Base-by-base conservation (phyloP, 2,329 filamentous ascomycete genomes). In the Chaetomium olivaceum region DNA sequence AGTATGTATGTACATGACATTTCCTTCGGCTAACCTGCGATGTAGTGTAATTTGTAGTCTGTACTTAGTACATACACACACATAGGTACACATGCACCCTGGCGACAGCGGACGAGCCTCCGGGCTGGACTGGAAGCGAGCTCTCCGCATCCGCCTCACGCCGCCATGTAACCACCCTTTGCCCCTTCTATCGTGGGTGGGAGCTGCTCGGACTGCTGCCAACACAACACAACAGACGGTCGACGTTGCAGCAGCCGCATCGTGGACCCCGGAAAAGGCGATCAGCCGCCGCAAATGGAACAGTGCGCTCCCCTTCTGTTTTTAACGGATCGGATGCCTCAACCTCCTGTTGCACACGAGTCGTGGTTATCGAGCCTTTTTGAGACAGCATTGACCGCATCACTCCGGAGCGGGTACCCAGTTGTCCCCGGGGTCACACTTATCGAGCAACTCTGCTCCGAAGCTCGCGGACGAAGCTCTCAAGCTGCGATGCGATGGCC, bases 331-430 rank as follows among this genome's bases (percentile, higher is more conserved):
- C 51, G 51, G 25, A 29, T 29, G 14, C 51, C n/a, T n/a, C 16
- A 8, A 52, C 29, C 51, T 54, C 51, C 25, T 54, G 51, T 54
- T 29, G 51, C 27, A 54, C 51, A n/a, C 27, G 16, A 19, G 27
- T n/a, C 14, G 7, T 27, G 25, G 19, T 31, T 27, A 43, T 16
- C 14, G 50, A 19, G 50, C 12, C 23, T 27, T 12, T 14, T 8
- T 61, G 58, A 61, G 58, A 61, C 52, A 19, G 59, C 51, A 62
- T 57, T 62, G 33, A 36, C 33, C 9, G 61, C 61, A 57, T 57
- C 52, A 29, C 39, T 46, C 16, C 61, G 52, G 52, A 27, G 27
- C 39, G 39, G 23, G 19, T 4, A 27, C 7, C 39, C 23, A 16
- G 14, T 14, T 36, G 14, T 21, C 29, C 29, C 33, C 8, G 29